These are phyloP conservation scores for Tetraselmis chui DNA, from an alignment of 139 green algal genomes.

Conservation along the genomic window DNA sequence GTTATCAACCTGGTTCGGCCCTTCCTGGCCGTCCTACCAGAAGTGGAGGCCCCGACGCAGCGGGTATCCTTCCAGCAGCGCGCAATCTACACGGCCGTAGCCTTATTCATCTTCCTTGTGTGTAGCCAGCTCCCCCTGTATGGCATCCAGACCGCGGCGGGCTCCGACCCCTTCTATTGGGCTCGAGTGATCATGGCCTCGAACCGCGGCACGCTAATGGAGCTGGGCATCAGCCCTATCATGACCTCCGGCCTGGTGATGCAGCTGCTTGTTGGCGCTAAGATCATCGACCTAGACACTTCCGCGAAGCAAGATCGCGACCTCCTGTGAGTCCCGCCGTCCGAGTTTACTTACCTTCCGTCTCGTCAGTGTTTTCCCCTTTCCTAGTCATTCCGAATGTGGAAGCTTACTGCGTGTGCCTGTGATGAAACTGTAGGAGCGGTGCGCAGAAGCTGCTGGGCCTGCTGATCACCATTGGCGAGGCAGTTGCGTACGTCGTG, in stretches of 20 bases:
- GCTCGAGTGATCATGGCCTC: constrained; percentile 95
- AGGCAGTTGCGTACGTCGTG: constrained; percentile 98
- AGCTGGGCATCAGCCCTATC: constrained; percentile 95
- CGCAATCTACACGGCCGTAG: constrained; percentile 85
- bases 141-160: constrained; percentile 79
- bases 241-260: constrained; percentile 95
- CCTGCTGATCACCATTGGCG: constrained; percentile 97
- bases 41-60: constrained; percentile 66
- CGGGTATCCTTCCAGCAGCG: constrained; percentile 78
- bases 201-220: constrained; percentile 95
- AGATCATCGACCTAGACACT: constrained; percentile 98
- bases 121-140: constrained; percentile 97
- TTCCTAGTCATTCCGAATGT: neutral
- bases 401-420: neutral
- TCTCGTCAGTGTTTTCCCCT: no score
- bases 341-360: no score
- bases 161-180: constrained; percentile 96
- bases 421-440: constrained; percentile 43
- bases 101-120: constrained; percentile 96
- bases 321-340: constrained; percentile 78
- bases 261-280: constrained; percentile 93
- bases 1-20: constrained; percentile 78
- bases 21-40: constrained; percentile 80
- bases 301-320: constrained; percentile 91
- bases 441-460: constrained; percentile 93